Conservation (phyloP, 2,329 filamentous ascomycete species). For the Exophiala viscosa region DNA sequence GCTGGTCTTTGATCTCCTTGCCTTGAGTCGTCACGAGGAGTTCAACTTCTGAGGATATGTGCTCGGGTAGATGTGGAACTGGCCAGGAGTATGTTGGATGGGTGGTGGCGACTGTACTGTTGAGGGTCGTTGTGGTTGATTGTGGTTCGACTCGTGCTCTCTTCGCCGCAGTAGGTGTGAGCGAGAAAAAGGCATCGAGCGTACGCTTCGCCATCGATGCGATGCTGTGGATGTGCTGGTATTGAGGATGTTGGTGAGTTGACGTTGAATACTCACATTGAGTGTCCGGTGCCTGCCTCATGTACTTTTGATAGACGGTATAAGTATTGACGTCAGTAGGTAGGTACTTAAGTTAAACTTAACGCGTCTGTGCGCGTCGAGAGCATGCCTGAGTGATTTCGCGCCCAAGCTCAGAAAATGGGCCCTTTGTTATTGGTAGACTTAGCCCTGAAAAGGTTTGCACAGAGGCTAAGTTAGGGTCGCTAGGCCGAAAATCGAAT, state of each 20-base stretch:
- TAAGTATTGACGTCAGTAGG: no score
- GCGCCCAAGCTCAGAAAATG: no score
- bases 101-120: conserved; percentile 29
- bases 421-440: no score
- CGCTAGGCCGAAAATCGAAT: no score
- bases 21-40: conserved; percentile 47
- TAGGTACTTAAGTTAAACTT: no score
- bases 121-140: conserved; percentile 1
- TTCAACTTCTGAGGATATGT: conserved; percentile 41
- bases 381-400: no score
- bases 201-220: conserved; percentile 54
- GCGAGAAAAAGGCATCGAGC: conserved; percentile 65
- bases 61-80: conserved; percentile 46
- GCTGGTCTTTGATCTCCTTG: conserved; percentile 60
- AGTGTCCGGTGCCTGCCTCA: no score
- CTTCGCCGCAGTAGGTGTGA: conserved; percentile 44
- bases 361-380: no score
- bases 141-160: conserved; percentile 30
- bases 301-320: no score
- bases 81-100: conserved; percentile 54
- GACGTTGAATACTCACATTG: no score
- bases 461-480: no score
- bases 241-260: neutral
- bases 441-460: no score
- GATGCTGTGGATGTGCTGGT: neutral